Evolutionary conservation across 352 stramenopile genomes (phyloP).

Genomic region (Globisporangium perplexum): DNA sequence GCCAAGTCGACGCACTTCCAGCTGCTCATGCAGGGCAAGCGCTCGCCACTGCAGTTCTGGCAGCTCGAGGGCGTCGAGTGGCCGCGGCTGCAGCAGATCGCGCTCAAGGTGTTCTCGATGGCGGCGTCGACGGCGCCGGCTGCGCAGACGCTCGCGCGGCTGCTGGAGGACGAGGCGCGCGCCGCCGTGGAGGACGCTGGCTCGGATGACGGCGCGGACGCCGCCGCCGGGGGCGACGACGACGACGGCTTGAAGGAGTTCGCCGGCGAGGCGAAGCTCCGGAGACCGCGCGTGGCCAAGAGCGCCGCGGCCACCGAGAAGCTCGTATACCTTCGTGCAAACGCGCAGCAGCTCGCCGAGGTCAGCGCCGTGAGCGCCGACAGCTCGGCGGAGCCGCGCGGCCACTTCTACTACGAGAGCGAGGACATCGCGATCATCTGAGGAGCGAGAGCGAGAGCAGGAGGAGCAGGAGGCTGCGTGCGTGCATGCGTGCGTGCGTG

Average conservation of each 20-base stretch:
- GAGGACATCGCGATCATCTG: slow-evolving; percentile 6
- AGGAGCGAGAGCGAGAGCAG: too few relatives aligned
- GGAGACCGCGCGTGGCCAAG: neutral
- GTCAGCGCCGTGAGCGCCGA: neutral
- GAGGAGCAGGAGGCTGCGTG: too few relatives aligned
- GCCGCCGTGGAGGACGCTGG: neutral
- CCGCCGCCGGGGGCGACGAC: neutral
- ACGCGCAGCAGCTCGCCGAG: neutral
- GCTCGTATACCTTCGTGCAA: slow-evolving; percentile 2
- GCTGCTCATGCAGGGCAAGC: slow-evolving; percentile 1
- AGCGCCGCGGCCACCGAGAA: neutral
- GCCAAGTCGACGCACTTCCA: slow-evolving; percentile 3
- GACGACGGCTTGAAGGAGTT: neutral
- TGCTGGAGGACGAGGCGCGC: neutral
- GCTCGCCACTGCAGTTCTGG: slow-evolving; percentile 5
- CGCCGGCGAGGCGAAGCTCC: neutral
- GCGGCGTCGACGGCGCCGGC: neutral
- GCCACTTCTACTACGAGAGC: slow-evolving; percentile 6
- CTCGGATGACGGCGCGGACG: neutral
- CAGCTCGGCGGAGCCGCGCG: neutral
- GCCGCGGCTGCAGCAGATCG: slow-evolving; percentile 2
- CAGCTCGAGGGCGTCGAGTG: slow-evolving; percentile 4
- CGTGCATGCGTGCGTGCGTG: too few relatives aligned
- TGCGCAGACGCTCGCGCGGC: neutral
- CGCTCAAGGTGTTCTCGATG: slow-evolving; percentile 5